Conservation (phyloP, 108 stramenopile species). For the Skeletonema potamos region DNA sequence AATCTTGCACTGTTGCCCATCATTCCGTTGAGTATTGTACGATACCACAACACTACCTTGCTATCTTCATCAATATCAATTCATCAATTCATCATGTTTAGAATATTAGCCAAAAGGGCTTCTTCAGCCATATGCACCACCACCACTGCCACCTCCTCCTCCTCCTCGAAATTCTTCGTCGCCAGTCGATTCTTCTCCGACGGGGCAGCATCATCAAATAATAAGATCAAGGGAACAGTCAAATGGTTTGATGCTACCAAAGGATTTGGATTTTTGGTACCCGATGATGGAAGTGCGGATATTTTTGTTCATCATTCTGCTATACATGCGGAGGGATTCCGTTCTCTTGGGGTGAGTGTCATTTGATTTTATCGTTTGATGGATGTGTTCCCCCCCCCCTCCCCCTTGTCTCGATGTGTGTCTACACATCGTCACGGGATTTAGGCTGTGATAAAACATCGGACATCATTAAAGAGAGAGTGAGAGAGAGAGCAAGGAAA, state of each 20-base stretch:
- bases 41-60: not conserved
- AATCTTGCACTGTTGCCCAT: no score
- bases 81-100: not conserved
- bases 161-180: not conserved
- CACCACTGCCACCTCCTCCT: not conserved
- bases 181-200: not conserved
- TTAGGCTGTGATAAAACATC: no score
- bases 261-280: constrained; percentile 45
- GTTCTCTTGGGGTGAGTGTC: constrained; percentile 46
- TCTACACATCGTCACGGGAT: no score
- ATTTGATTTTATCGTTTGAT: not conserved
- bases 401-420: not conserved
- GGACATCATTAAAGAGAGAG: no score
- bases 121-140: not conserved
- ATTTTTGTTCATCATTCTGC: constrained; percentile 52
- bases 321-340: constrained; percentile 55
- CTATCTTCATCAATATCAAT: not conserved
- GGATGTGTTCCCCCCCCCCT: no score
- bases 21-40: no score
- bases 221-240: constrained; percentile 21
- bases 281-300: constrained; percentile 42
- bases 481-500: not conserved
- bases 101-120: not conserved
- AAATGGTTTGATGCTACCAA: constrained; percentile 27
- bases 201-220: not conserved